These are phyloP conservation scores for Endothia cerciana DNA, from an alignment of 2,329 filamentous ascomycete species.

Conservation along the genomic window DNA sequence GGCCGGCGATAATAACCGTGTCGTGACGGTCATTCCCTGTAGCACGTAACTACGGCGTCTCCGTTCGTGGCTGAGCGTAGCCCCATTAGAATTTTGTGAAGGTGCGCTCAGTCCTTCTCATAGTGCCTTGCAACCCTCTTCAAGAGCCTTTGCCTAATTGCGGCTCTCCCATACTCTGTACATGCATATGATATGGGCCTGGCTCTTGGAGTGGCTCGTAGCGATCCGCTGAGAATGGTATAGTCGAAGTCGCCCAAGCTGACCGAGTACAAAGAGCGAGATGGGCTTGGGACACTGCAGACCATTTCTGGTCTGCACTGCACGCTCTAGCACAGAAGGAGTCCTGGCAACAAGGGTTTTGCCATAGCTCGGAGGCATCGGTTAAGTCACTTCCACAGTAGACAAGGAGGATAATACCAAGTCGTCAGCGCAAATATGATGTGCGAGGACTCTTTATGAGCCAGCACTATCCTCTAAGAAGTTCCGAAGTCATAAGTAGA, in stretches of 20 bases:
- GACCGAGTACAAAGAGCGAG: background rate
- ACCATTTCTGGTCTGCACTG: background rate
- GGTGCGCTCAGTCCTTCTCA: background rate
- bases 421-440: background rate
- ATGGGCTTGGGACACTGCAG: background rate
- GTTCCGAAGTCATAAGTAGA: background rate
- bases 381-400: background rate
- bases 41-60: background rate
- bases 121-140: background rate
- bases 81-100: background rate
- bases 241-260: background rate
- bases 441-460: background rate
- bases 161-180: background rate
- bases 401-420: background rate
- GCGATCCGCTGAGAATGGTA: background rate
- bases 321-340: background rate
- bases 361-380: background rate
- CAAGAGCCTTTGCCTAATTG: background rate
- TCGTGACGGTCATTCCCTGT: background rate
- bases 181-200: background rate
- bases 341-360: background rate
- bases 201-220: background rate
- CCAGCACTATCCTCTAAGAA: background rate
- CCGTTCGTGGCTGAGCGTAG: background rate
- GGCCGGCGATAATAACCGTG: constrained; percentile 12